Evolutionary conservation across 2,329 filamentous ascomycete species (phyloP).

Genomic region (Fusarium sp.): DNA sequence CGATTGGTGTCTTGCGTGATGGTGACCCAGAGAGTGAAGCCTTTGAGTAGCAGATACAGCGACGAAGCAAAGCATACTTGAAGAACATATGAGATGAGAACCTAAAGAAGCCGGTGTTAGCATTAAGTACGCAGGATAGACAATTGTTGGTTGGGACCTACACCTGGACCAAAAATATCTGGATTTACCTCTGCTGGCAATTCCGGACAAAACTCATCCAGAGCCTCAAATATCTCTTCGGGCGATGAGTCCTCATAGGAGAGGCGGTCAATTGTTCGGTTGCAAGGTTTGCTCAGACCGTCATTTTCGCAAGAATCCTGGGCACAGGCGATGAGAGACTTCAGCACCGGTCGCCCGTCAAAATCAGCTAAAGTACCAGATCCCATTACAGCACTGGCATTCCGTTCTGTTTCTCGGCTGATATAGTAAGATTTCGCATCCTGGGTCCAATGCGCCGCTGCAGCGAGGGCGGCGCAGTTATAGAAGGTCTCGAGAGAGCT

Average conservation of each 20-base stretch:
- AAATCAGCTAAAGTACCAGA: constrained; percentile 50
- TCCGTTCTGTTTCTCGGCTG: constrained; percentile 52
- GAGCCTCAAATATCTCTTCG: constrained; percentile 51
- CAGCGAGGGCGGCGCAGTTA: constrained; percentile 55
- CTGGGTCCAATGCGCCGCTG: constrained; percentile 53
- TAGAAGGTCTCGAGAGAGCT: constrained; percentile 56
- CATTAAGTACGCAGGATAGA: background rate
- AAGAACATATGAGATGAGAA: constrained; percentile 56
- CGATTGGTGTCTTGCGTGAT: constrained; percentile 48
- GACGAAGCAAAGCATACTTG: constrained; percentile 55
- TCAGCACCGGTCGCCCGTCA: constrained; percentile 50
- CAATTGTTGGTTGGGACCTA: constrained; percentile 36
- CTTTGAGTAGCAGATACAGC: constrained; percentile 53
- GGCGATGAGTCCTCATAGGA: constrained; percentile 46
- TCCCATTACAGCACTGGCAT: constrained; percentile 56
- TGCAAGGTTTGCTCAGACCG: constrained; percentile 51
- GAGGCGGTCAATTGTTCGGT: constrained; percentile 48
- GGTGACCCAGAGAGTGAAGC: constrained; percentile 54
- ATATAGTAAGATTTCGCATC: constrained; percentile 50
- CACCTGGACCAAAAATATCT: constrained; percentile 57
- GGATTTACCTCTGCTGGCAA: constrained; percentile 55
- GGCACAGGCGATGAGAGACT: constrained; percentile 53
- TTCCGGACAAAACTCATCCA: constrained; percentile 55
- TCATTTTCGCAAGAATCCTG: constrained; percentile 54
- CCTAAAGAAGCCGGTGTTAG: constrained; percentile 44